phyloP scores from a whole-genome alignment of 163 green algal genomes.

The Volvox carteri region DNA sequence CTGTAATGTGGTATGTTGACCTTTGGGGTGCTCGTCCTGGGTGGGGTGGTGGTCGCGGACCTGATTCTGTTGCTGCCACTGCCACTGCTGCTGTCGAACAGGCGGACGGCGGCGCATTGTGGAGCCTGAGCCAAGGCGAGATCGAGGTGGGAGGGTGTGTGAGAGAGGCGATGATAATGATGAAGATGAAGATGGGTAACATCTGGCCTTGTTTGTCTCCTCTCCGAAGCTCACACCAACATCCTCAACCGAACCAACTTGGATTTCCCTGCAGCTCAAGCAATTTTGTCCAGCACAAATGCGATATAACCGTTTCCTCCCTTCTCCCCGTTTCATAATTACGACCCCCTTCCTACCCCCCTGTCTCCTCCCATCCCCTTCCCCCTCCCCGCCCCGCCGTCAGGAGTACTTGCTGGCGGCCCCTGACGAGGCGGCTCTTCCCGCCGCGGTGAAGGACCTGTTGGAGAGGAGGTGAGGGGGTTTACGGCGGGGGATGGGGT shows the following conservation, averaged over 20 bases:
- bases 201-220: no score
- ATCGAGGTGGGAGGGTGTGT: slow-evolving; percentile 17
- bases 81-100: no score
- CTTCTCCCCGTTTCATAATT: background rate
- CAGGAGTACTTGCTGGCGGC: slow-evolving; percentile 34
- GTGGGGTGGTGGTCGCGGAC: no score
- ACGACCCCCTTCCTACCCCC: background rate
- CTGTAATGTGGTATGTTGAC: no score
- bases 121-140: slow-evolving; percentile 35
- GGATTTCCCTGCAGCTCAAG: background rate
- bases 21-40: no score
- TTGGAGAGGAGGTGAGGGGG: slow-evolving; percentile 38
- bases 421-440: slow-evolving; percentile 27
- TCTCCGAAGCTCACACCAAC: no score
- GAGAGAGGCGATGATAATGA: background rate
- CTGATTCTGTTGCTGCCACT: no score
- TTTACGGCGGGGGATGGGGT: no score
- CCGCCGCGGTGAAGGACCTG: slow-evolving; percentile 35
- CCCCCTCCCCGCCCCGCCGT: background rate
- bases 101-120: slow-evolving; percentile 45
- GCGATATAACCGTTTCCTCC: background rate
- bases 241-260: background rate
- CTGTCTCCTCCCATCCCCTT: background rate
- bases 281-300: background rate
- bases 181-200: background rate